Base-by-base conservation (phyloP, 192 early-diverging fungal species). In the Backusella morwellensis region DNA sequence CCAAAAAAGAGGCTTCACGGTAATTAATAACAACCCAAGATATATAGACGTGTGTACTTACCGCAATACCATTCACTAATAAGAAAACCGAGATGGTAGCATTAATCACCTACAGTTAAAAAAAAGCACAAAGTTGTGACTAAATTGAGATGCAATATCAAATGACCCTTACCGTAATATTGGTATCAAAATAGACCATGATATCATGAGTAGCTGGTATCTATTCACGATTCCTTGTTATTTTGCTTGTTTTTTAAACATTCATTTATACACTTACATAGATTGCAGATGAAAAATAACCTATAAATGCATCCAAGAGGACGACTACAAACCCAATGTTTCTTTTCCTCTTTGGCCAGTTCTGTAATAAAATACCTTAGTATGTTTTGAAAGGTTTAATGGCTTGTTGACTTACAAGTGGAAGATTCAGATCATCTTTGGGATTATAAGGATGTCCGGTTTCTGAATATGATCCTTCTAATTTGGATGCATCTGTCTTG, bases 1-100 rank as follows among this genome's bases (percentile, higher is more conserved):
- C 67, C 67, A 77, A 71, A 41, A 77, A 34, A 77, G 70, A 9
- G 76, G 76, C 69, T 74, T 40, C 6, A 32, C 7, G 19, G 52
- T 47, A 8, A 42, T 21, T 8, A 56, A 63, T 19, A 59, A 17
- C n/a, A 6, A 59, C 11, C n/a, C 12, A 56, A 47, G 36, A 35
- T 15, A 7, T 0, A 38, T 29, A 52, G 8, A 63, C 42, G 41
- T 34, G 41, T 14, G 23, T 0, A 67, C 59, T 42, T 68, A 68
- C 66, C 21, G 36, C 44, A 29, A 78, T 52, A 36, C 71, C 71
- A 21, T 63, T 63, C 11, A 63, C 56, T 23, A 63, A 63, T 14
- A 63, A 63, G 56, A 26, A 63, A 11, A 63, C 14, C 8, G 56
- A 63, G 9, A 63, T 63, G 12, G 56, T 63, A 3, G 56, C 56